Conservation (phyloP, 202 grass and related monocot genomes). For the Tripidium arundinaceum region DNA sequence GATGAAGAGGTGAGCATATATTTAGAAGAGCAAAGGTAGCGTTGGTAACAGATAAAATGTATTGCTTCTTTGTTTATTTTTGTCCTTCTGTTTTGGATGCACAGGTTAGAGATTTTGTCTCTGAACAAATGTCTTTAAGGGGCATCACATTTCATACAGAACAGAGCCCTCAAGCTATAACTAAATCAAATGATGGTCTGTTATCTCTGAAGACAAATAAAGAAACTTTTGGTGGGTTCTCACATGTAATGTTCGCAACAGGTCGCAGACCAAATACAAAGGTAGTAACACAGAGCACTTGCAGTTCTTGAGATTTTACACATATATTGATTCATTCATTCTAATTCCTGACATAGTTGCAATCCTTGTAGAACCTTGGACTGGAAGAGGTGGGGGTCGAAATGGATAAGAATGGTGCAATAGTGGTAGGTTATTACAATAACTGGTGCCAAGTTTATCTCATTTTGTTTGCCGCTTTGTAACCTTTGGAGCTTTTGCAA, state of each 20-base stretch:
- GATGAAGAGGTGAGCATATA: slow-evolving; percentile 63
- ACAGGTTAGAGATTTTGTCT: not conserved
- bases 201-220: not conserved
- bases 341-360: no score
- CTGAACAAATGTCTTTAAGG: not conserved
- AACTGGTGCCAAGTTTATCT: no score
- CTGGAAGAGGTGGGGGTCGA: slow-evolving; percentile 73
- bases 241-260: not conserved
- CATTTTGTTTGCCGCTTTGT: not conserved
- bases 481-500: not conserved
- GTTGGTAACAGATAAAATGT: slow-evolving; percentile 1
- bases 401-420: slow-evolving; percentile 59
- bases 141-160: not conserved
- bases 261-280: not conserved
- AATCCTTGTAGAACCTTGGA: slow-evolving; percentile 68
- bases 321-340: no score
- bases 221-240: not conserved
- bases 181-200: not conserved
- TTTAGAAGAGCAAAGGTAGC: not conserved
- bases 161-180: not conserved
- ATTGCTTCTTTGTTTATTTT: slow-evolving; percentile 6
- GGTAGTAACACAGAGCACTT: no score
- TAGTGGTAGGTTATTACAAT: slow-evolving; percentile 46
- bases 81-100: not conserved
- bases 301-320: no score